Evolutionary conservation across 371 early-diverging fungal species (phyloP), one percentile per base, ranked within the genome.

Genomic region (Polyrhizophydium stewartii): DNA sequence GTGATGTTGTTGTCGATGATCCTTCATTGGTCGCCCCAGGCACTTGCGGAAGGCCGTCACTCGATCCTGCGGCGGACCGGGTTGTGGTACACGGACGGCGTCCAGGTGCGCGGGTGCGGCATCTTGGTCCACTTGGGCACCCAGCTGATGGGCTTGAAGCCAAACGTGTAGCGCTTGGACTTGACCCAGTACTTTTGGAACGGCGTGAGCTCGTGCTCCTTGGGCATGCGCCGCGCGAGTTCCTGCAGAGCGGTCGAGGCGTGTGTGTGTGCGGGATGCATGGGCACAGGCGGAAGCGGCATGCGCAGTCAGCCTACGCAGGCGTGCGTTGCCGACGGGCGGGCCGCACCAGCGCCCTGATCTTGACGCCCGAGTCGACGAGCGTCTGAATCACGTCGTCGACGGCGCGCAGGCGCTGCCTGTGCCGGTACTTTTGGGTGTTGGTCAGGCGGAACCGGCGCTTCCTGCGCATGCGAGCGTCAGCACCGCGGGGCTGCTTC

Each of bases 101-200:
- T 50, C 76, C 79, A 79, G 17, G 33, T 85, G 58, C 97, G 82
- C 28, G 85, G 85, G 60, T 90, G 85, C 30, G 93, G 86, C 50
- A 85, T 85, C 76, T 92, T 93, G 47, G 95, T 92, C 80, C 93
- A 97, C 64, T 95, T 88, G 49, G 95, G 96, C 10, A 97, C 94
- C 83, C 93, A 93, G 77, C 93, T 93, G 32, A 93, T 77, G n/a
- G 92, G 90, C 82, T 95, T 95, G 77, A 94, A 90, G 62, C 92
- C 89, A 56, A 88, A 86, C 58, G 79, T 78, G 63, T 83, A 87
- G 41, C 82, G 82, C 67, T 91, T 89, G 58, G 90, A 90, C 65
- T 91, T 89, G 6, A 92, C 92, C 55, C 92, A 94, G 81, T 97
- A 97, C 75, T 95, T 97, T 74, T 94, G 90, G 59, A 89, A 77